Base-by-base conservation (phyloP, 768 basidiomycete species). In the Strobilomyces confusus region DNA sequence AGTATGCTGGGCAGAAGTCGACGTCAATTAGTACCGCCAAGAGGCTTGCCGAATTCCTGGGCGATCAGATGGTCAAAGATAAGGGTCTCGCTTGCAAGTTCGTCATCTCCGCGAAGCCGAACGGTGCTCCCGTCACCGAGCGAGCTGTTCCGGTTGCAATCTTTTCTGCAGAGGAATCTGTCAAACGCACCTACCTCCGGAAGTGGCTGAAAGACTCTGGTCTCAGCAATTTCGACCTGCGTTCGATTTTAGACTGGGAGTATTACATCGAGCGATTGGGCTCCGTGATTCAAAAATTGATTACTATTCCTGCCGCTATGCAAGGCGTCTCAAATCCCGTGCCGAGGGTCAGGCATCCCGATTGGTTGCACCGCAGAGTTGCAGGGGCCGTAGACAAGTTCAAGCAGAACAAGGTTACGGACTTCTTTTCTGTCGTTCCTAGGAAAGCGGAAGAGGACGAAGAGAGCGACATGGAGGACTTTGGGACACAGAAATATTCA, bases 71-170 rank as follows among this genome's bases (percentile, higher is more conserved):
- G 97, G 95, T 98, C 63, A 98, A 98, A 71, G 97, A 98, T 75
- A 99, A 98, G 68, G 97, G 97, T 52, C 83, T 99, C 17, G 92
- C 97, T 9, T 98, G 97, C 79, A 94, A 93, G 67, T 99, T 99
- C 72, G 93, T 99, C 76, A 98, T 99, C 65, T 98, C 95, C 23
- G 88, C 89, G 3, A 90, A 89, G 63, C 97, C 97, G 2, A 74
- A 80, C 15, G 95, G 95, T 2, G 90, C 95, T 1, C 93, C 97
- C 1, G 94, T 99, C 59, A 98, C 97, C 5, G 97, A 98, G 56
- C 85, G 97, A 44, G 97, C 95, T 9, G 83, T 99, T 43, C 97
- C 97, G 5, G 83, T 99, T 15, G 97, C 97, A 17, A 98, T 99
- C 61, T 99, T 99, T 71, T 92, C 93, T 9, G 92, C 97, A 0